These are phyloP conservation scores for Alternaria ventricosa DNA, from an alignment of 2,329 filamentous ascomycete genomes.

Conservation along the genomic window DNA sequence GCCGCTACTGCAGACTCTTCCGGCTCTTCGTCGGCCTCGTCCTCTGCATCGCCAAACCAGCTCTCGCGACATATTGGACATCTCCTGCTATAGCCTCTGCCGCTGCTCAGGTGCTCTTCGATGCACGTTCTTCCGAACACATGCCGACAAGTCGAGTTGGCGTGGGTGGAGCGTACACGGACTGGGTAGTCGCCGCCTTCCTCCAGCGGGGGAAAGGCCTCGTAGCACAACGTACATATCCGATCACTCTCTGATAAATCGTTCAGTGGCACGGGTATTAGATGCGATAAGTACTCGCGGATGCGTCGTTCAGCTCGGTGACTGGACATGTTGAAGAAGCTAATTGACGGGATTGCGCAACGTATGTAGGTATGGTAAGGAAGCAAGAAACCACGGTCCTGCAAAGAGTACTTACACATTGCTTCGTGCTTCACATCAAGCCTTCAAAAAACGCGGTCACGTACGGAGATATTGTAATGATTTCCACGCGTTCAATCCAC, in stretches of 20 bases:
- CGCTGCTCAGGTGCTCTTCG: background rate
- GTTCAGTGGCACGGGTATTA: background rate
- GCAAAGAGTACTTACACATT: background rate
- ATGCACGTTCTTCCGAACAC: background rate
- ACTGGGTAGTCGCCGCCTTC: background rate
- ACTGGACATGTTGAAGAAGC: background rate
- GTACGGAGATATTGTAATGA: too few species aligned
- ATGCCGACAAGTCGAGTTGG: background rate
- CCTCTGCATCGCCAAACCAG: background rate
- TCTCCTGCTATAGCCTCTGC: background rate
- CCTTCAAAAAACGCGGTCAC: background rate
- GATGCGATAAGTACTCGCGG: background rate
- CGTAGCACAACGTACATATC: background rate
- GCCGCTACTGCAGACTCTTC: background rate
- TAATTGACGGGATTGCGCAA: too few species aligned
- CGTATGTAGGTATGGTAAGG: background rate
- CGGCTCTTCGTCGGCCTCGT: background rate
- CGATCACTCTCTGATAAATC: background rate
- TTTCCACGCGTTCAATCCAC: too few species aligned
- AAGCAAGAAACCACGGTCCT: accelerated
- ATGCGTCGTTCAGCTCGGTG: background rate
- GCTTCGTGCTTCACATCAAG: background rate
- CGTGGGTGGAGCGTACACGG: background rate
- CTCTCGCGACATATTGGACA: background rate
- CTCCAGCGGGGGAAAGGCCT: background rate